phyloP scores from a whole-genome alignment of 148 eudicot genomes.

The Chenopodium album region DNA sequence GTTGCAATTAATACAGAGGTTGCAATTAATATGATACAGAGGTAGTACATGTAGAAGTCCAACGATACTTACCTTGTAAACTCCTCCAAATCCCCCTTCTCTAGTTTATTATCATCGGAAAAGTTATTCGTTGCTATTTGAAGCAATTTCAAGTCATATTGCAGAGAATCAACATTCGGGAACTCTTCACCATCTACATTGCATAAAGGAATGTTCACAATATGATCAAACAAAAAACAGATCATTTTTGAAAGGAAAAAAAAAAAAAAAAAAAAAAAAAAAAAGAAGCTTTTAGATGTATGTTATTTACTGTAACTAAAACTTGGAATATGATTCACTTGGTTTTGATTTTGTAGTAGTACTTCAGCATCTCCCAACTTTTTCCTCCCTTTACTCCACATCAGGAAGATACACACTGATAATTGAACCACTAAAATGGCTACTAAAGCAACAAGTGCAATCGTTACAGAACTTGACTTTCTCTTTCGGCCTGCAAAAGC shows the following conservation, averaged over 20 bases:
- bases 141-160: conserved; percentile 18
- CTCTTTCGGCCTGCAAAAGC: background rate
- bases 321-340: background rate
- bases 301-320: background rate
- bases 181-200: conserved; percentile 1
- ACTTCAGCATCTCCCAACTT: background rate
- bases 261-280: background rate
- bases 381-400: conserved; percentile 6
- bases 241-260: no score
- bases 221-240: background rate
- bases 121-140: conserved; percentile 24
- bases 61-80: conserved; percentile 22
- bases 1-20: no score
- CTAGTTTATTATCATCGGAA: conserved; percentile 26
- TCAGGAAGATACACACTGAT: background rate
- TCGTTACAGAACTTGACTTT: background rate
- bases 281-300: background rate
- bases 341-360: background rate
- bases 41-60: background rate
- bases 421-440: background rate
- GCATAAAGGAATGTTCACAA: background rate
- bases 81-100: conserved; percentile 34
- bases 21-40: no score
- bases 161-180: conserved; percentile 11
- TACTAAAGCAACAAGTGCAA: background rate